phyloP scores from a whole-genome alignment of 2,329 filamentous ascomycete species.

The Daldinia sp. region DNA sequence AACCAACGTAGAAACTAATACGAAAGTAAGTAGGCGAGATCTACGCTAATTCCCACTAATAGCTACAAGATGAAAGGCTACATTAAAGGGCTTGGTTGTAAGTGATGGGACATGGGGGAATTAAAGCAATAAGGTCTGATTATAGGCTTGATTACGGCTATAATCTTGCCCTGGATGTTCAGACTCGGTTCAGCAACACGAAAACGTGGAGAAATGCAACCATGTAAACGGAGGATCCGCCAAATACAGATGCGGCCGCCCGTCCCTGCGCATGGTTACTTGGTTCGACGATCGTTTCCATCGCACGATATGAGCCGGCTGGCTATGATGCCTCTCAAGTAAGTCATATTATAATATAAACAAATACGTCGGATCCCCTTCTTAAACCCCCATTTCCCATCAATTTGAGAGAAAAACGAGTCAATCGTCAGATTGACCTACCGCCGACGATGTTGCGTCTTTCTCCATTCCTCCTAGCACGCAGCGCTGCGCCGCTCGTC shows the following conservation, averaged over 20 bases:
- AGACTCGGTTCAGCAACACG: not conserved
- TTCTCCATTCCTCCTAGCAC: not conserved
- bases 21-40: not conserved
- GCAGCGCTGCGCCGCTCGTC: not conserved
- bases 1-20: not conserved
- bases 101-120: not conserved
- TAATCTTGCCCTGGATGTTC: not conserved
- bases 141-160: not conserved
- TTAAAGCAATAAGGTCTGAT: not conserved
- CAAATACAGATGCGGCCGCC: not conserved
- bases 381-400: not conserved
- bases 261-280: not conserved
- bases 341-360: not conserved
- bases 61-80: not conserved
- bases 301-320: not conserved
- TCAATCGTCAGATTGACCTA: not conserved
- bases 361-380: not conserved
- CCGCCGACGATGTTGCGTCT: not conserved
- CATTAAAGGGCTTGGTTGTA: not conserved
- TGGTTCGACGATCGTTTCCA: not conserved
- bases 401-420: not conserved
- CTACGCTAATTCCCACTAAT: not conserved
- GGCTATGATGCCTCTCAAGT: not conserved
- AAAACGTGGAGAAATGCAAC: conserved; percentile 12
- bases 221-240: not conserved